Percentiles rank a stretch among this genome's conserved stretches.
phyloP scores from a whole-genome alignment of 345 rosid genomes.

The Salix koriyanagi region DNA sequence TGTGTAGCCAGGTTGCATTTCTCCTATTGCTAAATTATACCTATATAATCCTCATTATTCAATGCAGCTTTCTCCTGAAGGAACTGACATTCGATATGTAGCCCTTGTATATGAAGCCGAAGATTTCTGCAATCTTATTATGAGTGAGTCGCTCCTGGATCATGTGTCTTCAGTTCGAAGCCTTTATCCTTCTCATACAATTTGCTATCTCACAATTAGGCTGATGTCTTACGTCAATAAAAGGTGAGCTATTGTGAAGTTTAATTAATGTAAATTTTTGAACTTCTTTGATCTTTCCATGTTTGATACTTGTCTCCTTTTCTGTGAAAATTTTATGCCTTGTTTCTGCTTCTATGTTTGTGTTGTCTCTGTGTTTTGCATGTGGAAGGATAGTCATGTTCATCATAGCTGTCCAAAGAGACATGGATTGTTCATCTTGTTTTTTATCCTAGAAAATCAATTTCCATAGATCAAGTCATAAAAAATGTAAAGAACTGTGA shows the following conservation, averaged over 20 bases:
- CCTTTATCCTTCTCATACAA: conserved; percentile 69
- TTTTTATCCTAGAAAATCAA: too few species aligned
- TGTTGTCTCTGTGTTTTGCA: background rate
- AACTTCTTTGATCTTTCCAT: background rate
- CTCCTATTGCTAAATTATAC: too few species aligned
- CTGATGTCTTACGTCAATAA: conserved; percentile 68
- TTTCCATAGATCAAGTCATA: too few species aligned
- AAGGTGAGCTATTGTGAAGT: conserved; percentile 41
- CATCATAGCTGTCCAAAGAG: too few species aligned
- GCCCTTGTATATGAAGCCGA: conserved; percentile 69
- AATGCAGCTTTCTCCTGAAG: conserved; percentile 56
- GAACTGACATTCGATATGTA: conserved; percentile 49
- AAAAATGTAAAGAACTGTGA: too few species aligned
- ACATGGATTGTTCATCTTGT: too few species aligned
- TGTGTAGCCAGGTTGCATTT: background rate
- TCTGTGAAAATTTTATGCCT: background rate
- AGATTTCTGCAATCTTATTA: conserved; percentile 75
- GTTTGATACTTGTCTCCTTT: background rate
- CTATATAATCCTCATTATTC: background rate
- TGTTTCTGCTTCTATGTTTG: background rate
- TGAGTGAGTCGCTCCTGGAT: conserved; percentile 45
- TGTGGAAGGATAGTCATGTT: background rate
- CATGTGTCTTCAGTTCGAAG: conserved; percentile 55
- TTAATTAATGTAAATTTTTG: background rate
- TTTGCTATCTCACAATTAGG: conserved; percentile 87